Evolutionary conservation across 805 yeast genomes (phyloP).

Genomic region (Candida parachauliodes): DNA sequence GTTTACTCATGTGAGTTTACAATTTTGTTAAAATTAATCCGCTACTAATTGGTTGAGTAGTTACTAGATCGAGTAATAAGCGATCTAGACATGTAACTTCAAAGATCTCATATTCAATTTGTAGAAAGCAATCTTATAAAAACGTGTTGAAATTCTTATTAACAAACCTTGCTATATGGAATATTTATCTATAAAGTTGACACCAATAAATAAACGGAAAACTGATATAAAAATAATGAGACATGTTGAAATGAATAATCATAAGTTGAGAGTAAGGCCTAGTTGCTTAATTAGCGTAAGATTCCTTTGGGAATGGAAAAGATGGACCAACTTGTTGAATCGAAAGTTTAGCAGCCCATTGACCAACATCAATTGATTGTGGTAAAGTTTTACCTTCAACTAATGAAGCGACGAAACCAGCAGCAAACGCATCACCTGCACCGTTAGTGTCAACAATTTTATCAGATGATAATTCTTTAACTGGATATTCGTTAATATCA

Average conservation of each 20-base stretch:
- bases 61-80: no score
- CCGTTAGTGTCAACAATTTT: conserved; percentile 92
- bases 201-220: no score
- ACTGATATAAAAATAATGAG: no score
- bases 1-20: no score
- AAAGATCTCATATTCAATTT: neutral
- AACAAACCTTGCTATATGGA: no score
- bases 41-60: no score
- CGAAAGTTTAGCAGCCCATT: conserved; percentile 92
- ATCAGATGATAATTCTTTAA: conserved; percentile 62
- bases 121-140: neutral
- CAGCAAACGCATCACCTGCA: conserved; percentile 98
- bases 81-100: no score
- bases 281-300: conserved; percentile 25
- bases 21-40: no score
- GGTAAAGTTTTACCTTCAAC: conserved; percentile 66
- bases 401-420: conserved; percentile 88
- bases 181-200: no score
- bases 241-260: conserved; percentile 22
- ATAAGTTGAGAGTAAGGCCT: neutral
- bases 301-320: conserved; percentile 75
- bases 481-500: conserved; percentile 54
- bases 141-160: conserved; percentile 14
- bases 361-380: conserved; percentile 76
- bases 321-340: conserved; percentile 94